Percentiles rank a stretch among this genome's conserved stretches.
Conservation (phyloP, 495 filamentous ascomycete species). For the Penicillium steckii region DNA sequence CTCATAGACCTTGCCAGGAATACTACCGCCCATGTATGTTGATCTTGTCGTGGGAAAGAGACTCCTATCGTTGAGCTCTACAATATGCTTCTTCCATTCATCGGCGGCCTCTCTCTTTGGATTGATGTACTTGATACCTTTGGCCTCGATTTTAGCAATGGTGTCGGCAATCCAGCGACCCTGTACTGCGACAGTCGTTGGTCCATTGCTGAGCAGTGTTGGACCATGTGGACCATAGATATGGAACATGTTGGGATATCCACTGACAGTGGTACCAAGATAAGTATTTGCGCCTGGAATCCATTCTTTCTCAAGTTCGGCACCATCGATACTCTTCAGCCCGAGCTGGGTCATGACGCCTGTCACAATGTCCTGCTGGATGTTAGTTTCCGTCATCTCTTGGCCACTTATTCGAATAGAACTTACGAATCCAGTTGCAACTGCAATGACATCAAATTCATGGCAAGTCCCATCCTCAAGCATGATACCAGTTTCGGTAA, state of each 20-base stretch:
- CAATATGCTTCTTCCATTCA: conserved; percentile 43
- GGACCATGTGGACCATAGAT: conserved; percentile 46
- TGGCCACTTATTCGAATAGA: neutral
- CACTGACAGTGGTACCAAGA: conserved; percentile 46
- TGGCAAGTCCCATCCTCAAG: conserved; percentile 35
- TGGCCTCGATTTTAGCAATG: conserved; percentile 38
- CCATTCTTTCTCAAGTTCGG: conserved; percentile 49
- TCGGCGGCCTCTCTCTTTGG: conserved; percentile 45
- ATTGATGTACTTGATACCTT: conserved; percentile 43
- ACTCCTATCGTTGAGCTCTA: conserved; percentile 38
- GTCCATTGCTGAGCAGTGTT: conserved; percentile 51
- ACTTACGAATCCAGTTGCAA: conserved; percentile 50
- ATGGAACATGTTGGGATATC: conserved; percentile 56
- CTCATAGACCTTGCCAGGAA: conserved; percentile 51
- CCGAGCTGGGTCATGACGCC: conserved; percentile 52
- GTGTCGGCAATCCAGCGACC: conserved; percentile 50
- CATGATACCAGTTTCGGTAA: conserved; percentile 42
- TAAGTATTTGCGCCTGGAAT: conserved; percentile 44
- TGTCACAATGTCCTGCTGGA: conserved; percentile 35
- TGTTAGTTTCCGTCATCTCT: too few relatives aligned
- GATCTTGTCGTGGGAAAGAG: conserved; percentile 47
- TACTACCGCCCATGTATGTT: conserved; percentile 52
- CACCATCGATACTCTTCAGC: conserved; percentile 41
- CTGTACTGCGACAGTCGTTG: conserved; percentile 46
- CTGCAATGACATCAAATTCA: conserved; percentile 51